Conservation (phyloP, 768 basidiomycete genomes). For the Leccinum incarnatum region DNA sequence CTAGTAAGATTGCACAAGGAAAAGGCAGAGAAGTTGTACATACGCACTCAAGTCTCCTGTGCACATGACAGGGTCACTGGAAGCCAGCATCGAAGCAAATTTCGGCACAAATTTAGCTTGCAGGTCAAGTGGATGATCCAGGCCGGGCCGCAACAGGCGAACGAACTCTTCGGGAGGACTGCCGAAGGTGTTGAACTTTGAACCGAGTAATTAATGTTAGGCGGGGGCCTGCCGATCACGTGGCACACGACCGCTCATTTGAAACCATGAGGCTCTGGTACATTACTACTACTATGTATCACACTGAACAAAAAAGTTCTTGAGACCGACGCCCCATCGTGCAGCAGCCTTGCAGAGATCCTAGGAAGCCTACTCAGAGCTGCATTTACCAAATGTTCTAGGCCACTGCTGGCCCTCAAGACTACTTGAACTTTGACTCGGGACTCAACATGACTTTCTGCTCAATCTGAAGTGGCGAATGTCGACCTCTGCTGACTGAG, state of each 20-base stretch:
- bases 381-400: not conserved
- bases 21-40: not conserved
- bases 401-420: not conserved
- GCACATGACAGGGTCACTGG: constrained; percentile 1
- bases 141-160: not conserved
- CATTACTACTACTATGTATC: too few relatives aligned
- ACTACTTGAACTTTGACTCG: not conserved
- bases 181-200: constrained; percentile 16
- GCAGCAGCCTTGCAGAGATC: not conserved
- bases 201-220: constrained; percentile 3
- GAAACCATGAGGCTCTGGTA: not conserved
- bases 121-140: not conserved
- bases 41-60: not conserved
- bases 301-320: not conserved
- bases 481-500: too few relatives aligned
- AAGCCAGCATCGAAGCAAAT: not conserved
- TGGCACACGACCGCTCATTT: not conserved
- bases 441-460: not conserved
- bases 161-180: not conserved
- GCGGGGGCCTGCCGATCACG: not conserved
- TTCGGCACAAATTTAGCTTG: not conserved
- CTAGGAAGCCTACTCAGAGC: not conserved
- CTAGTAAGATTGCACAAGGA: not conserved
- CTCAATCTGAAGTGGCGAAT: not conserved
- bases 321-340: not conserved